These are phyloP conservation scores for Populus simonii DNA, from an alignment of 345 rosid species.

Conservation along the genomic window DNA sequence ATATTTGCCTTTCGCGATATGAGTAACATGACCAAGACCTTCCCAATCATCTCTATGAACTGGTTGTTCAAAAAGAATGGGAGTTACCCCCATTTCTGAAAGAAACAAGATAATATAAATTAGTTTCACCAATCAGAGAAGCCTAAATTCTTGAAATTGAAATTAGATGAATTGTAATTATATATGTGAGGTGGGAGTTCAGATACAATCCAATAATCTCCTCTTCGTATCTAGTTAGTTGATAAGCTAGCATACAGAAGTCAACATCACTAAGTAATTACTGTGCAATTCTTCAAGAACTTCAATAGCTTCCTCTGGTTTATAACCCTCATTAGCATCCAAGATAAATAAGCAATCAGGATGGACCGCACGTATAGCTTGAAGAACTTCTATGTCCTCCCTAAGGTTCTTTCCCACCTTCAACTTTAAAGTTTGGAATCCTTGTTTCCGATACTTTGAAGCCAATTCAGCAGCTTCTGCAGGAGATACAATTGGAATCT, in stretches of 20 bases:
- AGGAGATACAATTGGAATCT: conserved; percentile 93
- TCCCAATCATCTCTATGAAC: conserved; percentile 93
- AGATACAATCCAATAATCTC: neutral
- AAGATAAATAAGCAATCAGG: conserved; percentile 76
- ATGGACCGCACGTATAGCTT: conserved; percentile 71
- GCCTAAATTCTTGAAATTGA: neutral
- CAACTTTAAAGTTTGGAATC: conserved; percentile 83
- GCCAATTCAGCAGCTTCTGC: conserved; percentile 76
- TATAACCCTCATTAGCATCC: conserved; percentile 97
- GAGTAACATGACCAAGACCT: conserved; percentile 79
- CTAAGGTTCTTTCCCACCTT: conserved; percentile 84
- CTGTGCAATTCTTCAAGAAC: conserved; percentile 76
- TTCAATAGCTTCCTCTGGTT: conserved; percentile 66
- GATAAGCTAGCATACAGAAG: neutral
- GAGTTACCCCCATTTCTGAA: conserved; percentile 80
- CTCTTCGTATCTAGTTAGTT: neutral
- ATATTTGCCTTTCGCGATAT: conserved; percentile 52
- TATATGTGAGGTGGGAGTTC: neutral
- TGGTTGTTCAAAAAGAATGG: conserved; percentile 90
- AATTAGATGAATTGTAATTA: neutral
- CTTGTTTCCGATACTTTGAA: conserved; percentile 57
- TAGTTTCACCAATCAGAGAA: neutral
- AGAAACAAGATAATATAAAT: conserved; percentile 10
- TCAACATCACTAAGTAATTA: conserved; percentile 17
- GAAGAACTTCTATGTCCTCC: conserved; percentile 76